These are phyloP conservation scores for Scutellaria galericulata DNA, from an alignment of 257 asterid genomes.

Conservation along the genomic window DNA sequence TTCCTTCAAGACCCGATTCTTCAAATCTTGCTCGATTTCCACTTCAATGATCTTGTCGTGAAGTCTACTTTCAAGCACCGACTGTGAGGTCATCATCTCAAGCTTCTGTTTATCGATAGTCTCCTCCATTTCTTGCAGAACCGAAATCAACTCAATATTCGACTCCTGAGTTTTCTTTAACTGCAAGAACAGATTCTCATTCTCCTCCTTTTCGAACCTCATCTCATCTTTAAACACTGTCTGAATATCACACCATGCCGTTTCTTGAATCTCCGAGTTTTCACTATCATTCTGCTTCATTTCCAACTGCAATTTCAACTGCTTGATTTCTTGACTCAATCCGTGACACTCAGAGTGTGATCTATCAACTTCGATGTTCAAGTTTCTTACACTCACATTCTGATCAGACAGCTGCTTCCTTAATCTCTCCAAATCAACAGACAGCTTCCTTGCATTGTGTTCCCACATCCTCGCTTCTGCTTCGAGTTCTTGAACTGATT, in stretches of 20 bases:
- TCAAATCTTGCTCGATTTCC: slow-evolving; percentile 42
- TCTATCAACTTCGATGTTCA: slow-evolving; percentile 38
- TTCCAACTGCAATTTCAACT: slow-evolving; percentile 37
- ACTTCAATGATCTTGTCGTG: slow-evolving; percentile 38
- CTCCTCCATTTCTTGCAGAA: slow-evolving; percentile 62
- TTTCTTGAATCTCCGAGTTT: slow-evolving; percentile 21
- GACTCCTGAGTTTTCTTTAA: slow-evolving; percentile 56
- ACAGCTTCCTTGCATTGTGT: slow-evolving; percentile 46
- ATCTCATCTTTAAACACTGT: slow-evolving; percentile 46
- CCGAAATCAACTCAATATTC: slow-evolving; percentile 47
- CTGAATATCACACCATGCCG: slow-evolving; percentile 20
- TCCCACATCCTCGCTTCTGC: slow-evolving; percentile 60
- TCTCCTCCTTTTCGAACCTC: slow-evolving; percentile 45
- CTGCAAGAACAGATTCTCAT: slow-evolving; percentile 37
- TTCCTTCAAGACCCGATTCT: slow-evolving; percentile 39
- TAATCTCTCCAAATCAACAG: slow-evolving; percentile 41
- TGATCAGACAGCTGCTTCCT: slow-evolving; percentile 49
- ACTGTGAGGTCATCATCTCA: slow-evolving; percentile 32
- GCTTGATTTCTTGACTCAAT: slow-evolving; percentile 42
- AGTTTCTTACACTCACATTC: slow-evolving; percentile 26
- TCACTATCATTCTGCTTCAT: slow-evolving; percentile 33
- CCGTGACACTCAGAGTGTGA: slow-evolving; percentile 40
- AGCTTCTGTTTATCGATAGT: slow-evolving; percentile 46
- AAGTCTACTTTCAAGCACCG: slow-evolving; percentile 37
- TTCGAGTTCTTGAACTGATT: slow-evolving; percentile 42